These are phyloP conservation scores for Pseudozyma hubeiensis DNA, from an alignment of 1,284 basidiomycete genomes.

Conservation along the genomic window DNA sequence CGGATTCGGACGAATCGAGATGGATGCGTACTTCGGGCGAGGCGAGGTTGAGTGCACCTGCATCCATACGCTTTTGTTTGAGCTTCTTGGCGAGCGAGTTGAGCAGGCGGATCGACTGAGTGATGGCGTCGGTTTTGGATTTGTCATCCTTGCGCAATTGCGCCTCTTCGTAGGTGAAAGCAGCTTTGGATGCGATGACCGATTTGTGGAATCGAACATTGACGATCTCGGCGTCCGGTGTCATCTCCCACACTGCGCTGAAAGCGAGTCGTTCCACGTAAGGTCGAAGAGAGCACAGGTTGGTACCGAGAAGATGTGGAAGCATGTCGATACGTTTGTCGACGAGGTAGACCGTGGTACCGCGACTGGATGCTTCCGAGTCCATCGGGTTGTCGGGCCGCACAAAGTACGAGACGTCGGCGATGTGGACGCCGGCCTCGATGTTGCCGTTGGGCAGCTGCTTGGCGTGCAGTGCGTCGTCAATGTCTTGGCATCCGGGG, in stretches of 20 bases:
- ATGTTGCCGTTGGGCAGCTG: conserved; percentile 91
- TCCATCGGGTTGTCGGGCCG: conserved; percentile 96
- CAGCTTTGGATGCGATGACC: conserved; percentile 94
- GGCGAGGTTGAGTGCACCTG: conserved; percentile 94
- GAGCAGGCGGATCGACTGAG: conserved; percentile 86
- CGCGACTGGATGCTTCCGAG: conserved; percentile 90
- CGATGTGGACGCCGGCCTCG: conserved; percentile 98
- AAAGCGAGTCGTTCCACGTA: conserved; percentile 95
- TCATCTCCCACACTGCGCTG: conserved; percentile 90
- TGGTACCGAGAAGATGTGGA: conserved; percentile 91
- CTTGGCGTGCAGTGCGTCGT: conserved; percentile 96
- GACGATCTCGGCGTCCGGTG: conserved; percentile 79
- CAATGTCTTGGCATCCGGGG: conserved; percentile 96
- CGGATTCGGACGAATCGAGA: conserved; percentile 88
- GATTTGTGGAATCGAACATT: conserved; percentile 93
- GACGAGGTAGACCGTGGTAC: conserved; percentile 97
- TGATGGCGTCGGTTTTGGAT: conserved; percentile 83
- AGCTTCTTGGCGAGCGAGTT: conserved; percentile 89
- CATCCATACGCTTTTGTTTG: conserved; percentile 86
- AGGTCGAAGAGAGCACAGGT: conserved; percentile 92
- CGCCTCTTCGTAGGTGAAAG: conserved; percentile 97
- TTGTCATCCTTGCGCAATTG: conserved; percentile 92
- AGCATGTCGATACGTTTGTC: conserved; percentile 99
- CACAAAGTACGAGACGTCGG: conserved; percentile 98
- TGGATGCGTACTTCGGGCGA: conserved; percentile 97